Percentiles rank a stretch among this genome's conserved stretches.
Conservation (phyloP, 208 protist genomes). For the Crithidia thermophila region DNA sequence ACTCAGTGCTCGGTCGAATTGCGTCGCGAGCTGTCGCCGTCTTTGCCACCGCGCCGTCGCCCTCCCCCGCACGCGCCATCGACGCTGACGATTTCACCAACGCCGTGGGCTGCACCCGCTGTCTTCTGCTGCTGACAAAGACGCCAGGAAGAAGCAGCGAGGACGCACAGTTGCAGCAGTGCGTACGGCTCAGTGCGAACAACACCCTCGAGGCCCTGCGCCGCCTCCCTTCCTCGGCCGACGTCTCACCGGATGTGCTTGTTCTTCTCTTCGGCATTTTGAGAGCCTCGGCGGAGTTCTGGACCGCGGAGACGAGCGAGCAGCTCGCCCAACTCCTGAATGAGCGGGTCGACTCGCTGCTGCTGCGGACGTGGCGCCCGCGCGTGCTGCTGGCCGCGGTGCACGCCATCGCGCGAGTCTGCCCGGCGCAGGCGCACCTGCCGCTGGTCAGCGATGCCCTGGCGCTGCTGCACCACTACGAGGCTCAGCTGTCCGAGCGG, state of each 20-base stretch:
- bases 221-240: constrained; percentile 21
- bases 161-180: constrained; percentile 7
- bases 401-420: constrained; percentile 58
- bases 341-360: constrained; percentile 32
- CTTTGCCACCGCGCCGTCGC: constrained; percentile 1
- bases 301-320: constrained; percentile 17
- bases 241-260: constrained; percentile 34
- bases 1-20: constrained; percentile 11
- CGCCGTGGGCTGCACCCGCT: constrained; percentile 27
- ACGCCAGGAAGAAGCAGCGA: not conserved
- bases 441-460: constrained; percentile 47
- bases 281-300: constrained; percentile 30
- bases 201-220: constrained; percentile 24
- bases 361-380: constrained; percentile 52
- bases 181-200: constrained; percentile 11
- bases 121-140: constrained; percentile 17
- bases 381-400: constrained; percentile 48
- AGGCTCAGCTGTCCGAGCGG: constrained; percentile 48
- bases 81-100: constrained; percentile 3
- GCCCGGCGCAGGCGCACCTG: constrained; percentile 22
- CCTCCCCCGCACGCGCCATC: not conserved
- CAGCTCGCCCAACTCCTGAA: constrained; percentile 41
- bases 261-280: constrained; percentile 40
- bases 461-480: constrained; percentile 36
- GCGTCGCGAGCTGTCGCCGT: constrained; percentile 14